A percentile compares a stretch with the other conserved stretches of the same genome.
Evolutionary conservation across 2,329 filamentous ascomycete genomes (phyloP).

Genomic region (Sclerotinia sclerotiorum): DNA sequence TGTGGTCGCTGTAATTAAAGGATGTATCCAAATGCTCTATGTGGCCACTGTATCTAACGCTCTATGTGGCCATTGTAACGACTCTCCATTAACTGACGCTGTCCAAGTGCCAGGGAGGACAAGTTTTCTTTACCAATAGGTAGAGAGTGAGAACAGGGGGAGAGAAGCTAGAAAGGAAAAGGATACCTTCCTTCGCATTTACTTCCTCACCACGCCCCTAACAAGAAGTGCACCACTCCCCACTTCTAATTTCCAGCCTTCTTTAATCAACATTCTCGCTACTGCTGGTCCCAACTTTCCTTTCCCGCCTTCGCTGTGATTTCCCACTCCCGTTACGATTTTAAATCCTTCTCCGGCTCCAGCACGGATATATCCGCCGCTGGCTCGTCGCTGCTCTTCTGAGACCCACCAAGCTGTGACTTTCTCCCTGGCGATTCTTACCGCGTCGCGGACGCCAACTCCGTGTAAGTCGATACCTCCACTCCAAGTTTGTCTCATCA

Average conservation of each 20-base stretch:
- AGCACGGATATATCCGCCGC: slow-evolving; percentile 39
- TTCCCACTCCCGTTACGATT: slow-evolving; percentile 79
- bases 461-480: slow-evolving; percentile 77
- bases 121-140: no score
- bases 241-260: slow-evolving; percentile 81
- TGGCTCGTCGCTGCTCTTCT: slow-evolving; percentile 41
- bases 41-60: no score
- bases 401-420: slow-evolving; percentile 79
- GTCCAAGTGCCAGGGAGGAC: no score
- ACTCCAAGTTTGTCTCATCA: slow-evolving; percentile 62
- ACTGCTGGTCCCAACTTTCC: slow-evolving; percentile 78
- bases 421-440: slow-evolving; percentile 69
- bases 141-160: no score
- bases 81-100: no score
- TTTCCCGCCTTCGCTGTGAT: slow-evolving; percentile 74
- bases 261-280: slow-evolving; percentile 68
- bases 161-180: neutral
- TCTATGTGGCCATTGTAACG: no score
- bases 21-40: no score
- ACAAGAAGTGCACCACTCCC: slow-evolving; percentile 70
- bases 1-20: no score
- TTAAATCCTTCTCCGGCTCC: slow-evolving; percentile 55
- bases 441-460: slow-evolving; percentile 75
- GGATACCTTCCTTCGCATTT: neutral
- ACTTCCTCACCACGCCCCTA: slow-evolving; percentile 51